These are phyloP conservation scores for Scheffersomyces lignicola DNA, from an alignment of 1,139 yeast species.

Conservation along the genomic window DNA sequence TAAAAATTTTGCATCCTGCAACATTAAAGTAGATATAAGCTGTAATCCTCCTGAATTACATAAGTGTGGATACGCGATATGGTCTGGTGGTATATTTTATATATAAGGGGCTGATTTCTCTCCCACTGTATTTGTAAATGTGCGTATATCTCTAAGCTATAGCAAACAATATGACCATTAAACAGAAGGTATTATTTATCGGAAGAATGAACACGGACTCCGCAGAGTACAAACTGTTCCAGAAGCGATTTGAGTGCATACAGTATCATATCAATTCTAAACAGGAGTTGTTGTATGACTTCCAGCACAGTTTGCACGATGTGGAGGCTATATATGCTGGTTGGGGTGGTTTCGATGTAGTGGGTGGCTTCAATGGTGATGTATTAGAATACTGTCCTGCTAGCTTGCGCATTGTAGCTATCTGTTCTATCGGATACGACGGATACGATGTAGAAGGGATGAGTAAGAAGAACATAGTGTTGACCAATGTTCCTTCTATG, in stretches of 20 bases:
- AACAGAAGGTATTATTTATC: slow-evolving; percentile 44
- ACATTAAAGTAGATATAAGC: neutral
- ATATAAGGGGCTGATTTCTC: neutral
- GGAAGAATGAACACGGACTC: slow-evolving; percentile 41
- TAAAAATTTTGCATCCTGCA: neutral
- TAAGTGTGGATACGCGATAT: neutral
- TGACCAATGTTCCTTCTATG: slow-evolving; percentile 67
- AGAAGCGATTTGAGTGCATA: slow-evolving; percentile 35
- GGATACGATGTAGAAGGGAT: slow-evolving; percentile 48
- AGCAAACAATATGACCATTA: slow-evolving; percentile 12
- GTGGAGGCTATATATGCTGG: slow-evolving; percentile 64
- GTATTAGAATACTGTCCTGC: slow-evolving; percentile 55
- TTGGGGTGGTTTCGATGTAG: slow-evolving; percentile 53
- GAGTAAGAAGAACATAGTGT: slow-evolving; percentile 42
- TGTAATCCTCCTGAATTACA: neutral
- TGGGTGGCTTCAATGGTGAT: slow-evolving; percentile 53
- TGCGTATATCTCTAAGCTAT: neutral
- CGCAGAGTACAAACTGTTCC: slow-evolving; percentile 24
- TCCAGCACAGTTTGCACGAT: slow-evolving; percentile 18
- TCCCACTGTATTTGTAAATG: neutral
- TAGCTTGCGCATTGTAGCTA: slow-evolving; percentile 54
- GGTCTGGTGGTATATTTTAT: neutral
- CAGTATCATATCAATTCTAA: slow-evolving; percentile 38
- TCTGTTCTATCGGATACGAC: slow-evolving; percentile 75
- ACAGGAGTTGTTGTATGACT: slow-evolving; percentile 37